These are phyloP conservation scores for Colletotrichum sp. DNA, from an alignment of 2,329 filamentous ascomycete species.

Conservation along the genomic window DNA sequence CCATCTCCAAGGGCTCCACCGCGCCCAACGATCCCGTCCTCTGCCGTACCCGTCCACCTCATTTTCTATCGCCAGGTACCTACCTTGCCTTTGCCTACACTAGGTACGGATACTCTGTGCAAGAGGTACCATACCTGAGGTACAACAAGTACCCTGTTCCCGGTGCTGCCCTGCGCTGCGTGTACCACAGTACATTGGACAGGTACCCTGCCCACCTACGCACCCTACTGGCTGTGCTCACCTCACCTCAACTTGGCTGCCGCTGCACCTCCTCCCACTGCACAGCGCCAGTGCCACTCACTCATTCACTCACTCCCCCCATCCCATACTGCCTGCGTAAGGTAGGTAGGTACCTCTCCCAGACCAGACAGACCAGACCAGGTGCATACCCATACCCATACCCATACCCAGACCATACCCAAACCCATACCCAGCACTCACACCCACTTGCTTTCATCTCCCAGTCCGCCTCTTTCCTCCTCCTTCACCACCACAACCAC, in stretches of 20 bases:
- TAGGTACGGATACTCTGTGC: not conserved
- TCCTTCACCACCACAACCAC: slow-evolving; percentile 15
- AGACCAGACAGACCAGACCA: not conserved
- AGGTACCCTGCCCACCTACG: not conserved
- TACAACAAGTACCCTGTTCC: not conserved
- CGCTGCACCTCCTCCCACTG: not conserved
- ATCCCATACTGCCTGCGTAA: not conserved
- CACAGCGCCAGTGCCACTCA: not conserved
- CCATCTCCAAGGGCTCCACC: slow-evolving; percentile 21
- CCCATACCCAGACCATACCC: not conserved
- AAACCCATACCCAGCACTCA: not conserved
- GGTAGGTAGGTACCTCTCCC: not conserved
- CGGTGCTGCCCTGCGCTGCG: not conserved
- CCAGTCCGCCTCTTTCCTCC: slow-evolving; percentile 10
- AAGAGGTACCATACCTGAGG: not conserved
- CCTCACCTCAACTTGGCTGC: not conserved
- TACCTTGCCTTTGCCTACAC: not conserved
- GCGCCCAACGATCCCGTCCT: slow-evolving; percentile 21
- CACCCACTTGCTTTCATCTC: slow-evolving; percentile 2
- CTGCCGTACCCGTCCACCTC: slow-evolving; percentile 3
- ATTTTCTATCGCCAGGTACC: not conserved
- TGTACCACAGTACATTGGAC: not conserved
- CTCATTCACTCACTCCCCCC: not conserved
- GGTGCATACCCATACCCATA: not conserved
- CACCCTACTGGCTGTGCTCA: not conserved